Evolutionary conservation across 2,329 filamentous ascomycete species (phyloP).

Genomic region (Lasiodiplodia theobromae): DNA sequence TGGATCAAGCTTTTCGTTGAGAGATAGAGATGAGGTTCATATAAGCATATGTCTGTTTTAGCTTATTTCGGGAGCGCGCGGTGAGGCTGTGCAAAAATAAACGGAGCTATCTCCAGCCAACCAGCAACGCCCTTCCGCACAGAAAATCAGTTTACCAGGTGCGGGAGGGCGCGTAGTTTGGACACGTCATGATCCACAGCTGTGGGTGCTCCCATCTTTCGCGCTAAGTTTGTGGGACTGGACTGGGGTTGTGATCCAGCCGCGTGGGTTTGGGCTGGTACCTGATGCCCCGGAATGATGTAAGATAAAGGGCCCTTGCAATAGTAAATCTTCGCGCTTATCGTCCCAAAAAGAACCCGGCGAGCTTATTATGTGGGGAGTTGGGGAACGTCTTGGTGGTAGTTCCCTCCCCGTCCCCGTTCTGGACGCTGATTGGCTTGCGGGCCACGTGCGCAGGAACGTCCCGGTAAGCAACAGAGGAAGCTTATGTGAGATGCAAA

Average conservation of each 20-base stretch:
- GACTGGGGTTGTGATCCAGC: not conserved
- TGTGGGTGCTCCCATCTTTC: not conserved
- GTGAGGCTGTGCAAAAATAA: constrained; percentile 8
- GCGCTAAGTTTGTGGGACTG: not conserved
- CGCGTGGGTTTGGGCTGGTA: not conserved
- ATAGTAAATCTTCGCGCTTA: not conserved
- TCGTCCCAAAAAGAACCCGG: no score
- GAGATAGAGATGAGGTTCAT: not conserved
- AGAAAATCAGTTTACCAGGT: not conserved
- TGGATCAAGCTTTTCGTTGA: not conserved
- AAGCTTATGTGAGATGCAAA: no score
- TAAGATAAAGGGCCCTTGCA: not conserved
- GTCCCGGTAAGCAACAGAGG: no score
- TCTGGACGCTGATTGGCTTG: no score
- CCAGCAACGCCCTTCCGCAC: not conserved
- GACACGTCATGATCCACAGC: not conserved
- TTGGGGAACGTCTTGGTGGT: no score
- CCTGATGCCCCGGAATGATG: no score
- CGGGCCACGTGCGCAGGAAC: no score
- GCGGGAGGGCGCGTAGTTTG: not conserved
- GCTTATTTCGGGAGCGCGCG: not conserved
- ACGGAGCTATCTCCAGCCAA: not conserved
- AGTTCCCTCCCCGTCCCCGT: no score
- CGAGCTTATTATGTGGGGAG: no score
- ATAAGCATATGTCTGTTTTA: constrained; percentile 7